Base-by-base conservation (phyloP, 83 land plant genomes). In the Thuja plicata region DNA sequence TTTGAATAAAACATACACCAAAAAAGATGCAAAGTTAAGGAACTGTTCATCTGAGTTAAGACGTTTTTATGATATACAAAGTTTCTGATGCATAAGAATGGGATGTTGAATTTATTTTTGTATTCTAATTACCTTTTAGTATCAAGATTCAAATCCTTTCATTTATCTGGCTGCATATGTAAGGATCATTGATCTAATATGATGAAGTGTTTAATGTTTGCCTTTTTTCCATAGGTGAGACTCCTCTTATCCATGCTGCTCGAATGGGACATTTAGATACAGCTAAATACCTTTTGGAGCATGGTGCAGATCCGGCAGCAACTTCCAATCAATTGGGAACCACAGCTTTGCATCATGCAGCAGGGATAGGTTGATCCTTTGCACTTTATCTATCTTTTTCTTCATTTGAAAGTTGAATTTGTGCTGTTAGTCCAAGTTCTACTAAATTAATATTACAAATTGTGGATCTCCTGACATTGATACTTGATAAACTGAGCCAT, bases 161-260 rank as follows among this genome's bases (percentile, higher is more conserved):
- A 78, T 17, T 78, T 38, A 16, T 38, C 40, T 34, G 21, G 5
- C 45, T 35, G 16, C 24, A 38, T 19, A 8, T 85, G 62, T 32
- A 46, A 85, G 30, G 32, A 34, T 85, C 7, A 15, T 32, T 2
- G 2, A 57, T 84, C 62, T 52, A 85, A 78, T 34, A 77, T 77
- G 38, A 35, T 78, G 16, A 38, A 37, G 8, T 34, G 5, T 38
- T 38, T 34, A 38, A 78, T 78, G 16, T 24, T 30, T 87, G 21
- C 16, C 74, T 88, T 88, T 48, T 71, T 24, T 82, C 45, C 92
- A 70, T 92, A 99, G 99, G 99, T 24, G 99, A 99, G 62, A 97
- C 99, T 90, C 98, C 99, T 88, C 95, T 99, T 41, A 88, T 97
- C 57, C 99, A 97, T 94, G 99, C 99, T 71, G 92, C 95, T 88